Conservation (phyloP, 805 yeast species). For the Hanseniaspora occidentalis region DNA sequence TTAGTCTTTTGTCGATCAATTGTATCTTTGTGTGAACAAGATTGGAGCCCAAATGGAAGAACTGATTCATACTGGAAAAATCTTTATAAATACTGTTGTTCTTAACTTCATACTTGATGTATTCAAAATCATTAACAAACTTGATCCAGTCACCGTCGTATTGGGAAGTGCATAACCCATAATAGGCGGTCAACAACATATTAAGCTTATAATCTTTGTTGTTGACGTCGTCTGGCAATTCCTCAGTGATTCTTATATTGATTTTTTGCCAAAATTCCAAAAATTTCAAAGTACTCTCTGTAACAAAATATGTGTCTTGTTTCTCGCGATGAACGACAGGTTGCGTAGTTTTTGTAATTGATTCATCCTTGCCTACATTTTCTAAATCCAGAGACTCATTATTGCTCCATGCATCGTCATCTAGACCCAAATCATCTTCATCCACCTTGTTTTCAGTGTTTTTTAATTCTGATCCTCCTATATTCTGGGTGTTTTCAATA, state of each 20-base stretch:
- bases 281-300: conserved; percentile 9
- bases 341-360: too few species aligned
- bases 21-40: conserved; percentile 12
- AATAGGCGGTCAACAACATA: conserved; percentile 18
- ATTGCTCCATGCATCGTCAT: conserved; percentile 1
- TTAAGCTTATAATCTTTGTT: conserved; percentile 14
- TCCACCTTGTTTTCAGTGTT: conserved; percentile 4
- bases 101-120: conserved; percentile 3
- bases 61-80: conserved; percentile 8
- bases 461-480: too few species aligned
- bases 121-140: conserved; percentile 16
- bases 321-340: too few species aligned
- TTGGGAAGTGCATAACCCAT: conserved; percentile 14
- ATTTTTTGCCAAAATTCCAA: conserved; percentile 10
- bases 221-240: conserved; percentile 1
- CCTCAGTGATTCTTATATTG: conserved; percentile 8
- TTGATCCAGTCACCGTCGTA: conserved; percentile 19
- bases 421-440: conserved; percentile 8
- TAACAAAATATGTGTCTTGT: too few species aligned
- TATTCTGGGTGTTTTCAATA: too few species aligned
- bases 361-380: too few species aligned
- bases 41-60: conserved; percentile 15
- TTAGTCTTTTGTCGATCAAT: conserved; percentile 11
- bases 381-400: conserved; percentile 14
- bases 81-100: not conserved